Percentiles rank a stretch among this genome's conserved stretches.
phyloP scores from a whole-genome alignment of 1,284 basidiomycete genomes.

The Cryptococcus floricola region DNA sequence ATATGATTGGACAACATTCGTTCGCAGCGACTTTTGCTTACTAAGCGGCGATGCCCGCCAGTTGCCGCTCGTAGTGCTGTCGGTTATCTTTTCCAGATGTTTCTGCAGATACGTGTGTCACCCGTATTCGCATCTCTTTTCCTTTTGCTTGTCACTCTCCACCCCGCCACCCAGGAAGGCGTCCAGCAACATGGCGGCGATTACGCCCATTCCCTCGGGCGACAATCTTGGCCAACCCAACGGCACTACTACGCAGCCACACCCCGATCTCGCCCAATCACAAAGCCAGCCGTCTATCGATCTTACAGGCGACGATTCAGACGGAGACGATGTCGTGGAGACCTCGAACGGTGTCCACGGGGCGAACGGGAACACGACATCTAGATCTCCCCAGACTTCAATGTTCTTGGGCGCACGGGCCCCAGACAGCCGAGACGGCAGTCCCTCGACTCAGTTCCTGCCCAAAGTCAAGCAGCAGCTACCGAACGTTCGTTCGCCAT shows the following conservation, averaged over 20 bases:
- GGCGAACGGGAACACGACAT: too few relatives aligned
- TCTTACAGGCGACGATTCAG: conserved; percentile 20
- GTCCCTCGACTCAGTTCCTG: too few relatives aligned
- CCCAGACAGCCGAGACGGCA: too few relatives aligned
- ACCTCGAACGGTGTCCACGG: too few relatives aligned
- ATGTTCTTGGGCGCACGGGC: too few relatives aligned
- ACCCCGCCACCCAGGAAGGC: neutral
- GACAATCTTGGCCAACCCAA: neutral
- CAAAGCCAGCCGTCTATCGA: conserved; percentile 18
- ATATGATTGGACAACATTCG: neutral
- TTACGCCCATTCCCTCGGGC: neutral
- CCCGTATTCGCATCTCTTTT: neutral
- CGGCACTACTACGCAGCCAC: neutral
- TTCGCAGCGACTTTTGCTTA: conserved; percentile 1
- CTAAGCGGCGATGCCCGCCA: conserved; percentile 6
- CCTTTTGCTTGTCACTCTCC: neutral
- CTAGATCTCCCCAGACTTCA: too few relatives aligned
- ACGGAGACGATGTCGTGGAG: conserved; percentile 2
- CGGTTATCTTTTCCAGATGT: neutral
- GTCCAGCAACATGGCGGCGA: neutral
- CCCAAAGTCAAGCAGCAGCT: too few relatives aligned
- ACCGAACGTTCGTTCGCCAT: neutral
- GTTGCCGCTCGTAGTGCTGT: neutral
- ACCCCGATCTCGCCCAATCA: neutral
- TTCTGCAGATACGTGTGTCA: neutral